Evolutionary conservation across 768 basidiomycete species (phyloP), one percentile per base, ranked within the genome.

Genomic region (Trametes punicea): DNA sequence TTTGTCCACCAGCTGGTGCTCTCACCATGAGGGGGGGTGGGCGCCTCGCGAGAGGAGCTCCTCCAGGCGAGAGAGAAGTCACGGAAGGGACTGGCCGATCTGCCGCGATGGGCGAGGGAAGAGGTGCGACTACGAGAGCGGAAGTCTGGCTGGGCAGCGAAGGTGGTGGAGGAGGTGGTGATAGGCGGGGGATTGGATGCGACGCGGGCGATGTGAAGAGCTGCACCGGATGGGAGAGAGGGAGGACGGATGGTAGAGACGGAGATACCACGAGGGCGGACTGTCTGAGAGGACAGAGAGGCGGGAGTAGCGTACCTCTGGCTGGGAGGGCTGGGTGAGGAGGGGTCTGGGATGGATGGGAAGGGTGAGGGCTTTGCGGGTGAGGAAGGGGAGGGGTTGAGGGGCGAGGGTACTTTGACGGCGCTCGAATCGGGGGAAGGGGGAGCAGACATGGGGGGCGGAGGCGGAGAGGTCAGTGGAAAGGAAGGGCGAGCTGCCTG

Each of bases 1-100:
- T 55, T 51, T 26, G 51, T 51, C 65, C 66, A 68, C 69, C 67
- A 68, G 20, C 48, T 61, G n/a, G 62, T 61, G 25, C 58, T 63
- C 31, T 55, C 59, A 1, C 48, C 64, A 18, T 65, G 52, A 0
- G 64, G 63, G 25, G 63, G 63, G 16, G 60, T 64, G 48, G 41
- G 44, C 34, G 26, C 31, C 6, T 48, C 44, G 20, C 38, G 46
- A n/a, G 55, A 44, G 20, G 18, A 51, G 15, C 11, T 13, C 18
- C 61, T 26, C 56, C 56, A 57, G 30, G 61, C 56, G 27, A 47
- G 39, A 5, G 62, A 54, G 26, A 58, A 53, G 40, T 62, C 53
- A 46, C 60, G 62, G 42, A 62, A 59, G 2, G 63, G 60, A 26
- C 60, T 60, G 30, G 41, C 29, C 2, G 60, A 62, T 20, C 63